Evolutionary conservation across 306 rosid genomes (phyloP), one percentile per base, ranked within the genome.

Genomic region (Astragalus glycyphyllos): DNA sequence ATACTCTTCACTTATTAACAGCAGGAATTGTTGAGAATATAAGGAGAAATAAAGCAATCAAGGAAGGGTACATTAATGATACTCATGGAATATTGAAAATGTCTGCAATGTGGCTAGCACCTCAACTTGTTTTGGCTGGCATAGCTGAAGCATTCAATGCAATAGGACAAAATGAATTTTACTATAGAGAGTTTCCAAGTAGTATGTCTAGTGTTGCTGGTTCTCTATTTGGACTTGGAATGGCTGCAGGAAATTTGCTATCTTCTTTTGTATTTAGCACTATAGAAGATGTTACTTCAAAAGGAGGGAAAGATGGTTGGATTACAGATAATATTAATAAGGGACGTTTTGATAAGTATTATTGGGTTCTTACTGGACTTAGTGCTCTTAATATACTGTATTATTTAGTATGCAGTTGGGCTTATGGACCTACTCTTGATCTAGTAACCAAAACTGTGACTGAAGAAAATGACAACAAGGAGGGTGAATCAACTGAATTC

Each of bases 101-200:
- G 93, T 90, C 96, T 16, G 88, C 88, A 0, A 6, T 75, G 14
- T 90, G 96, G 96, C 85, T 90, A 49, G 42, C 75, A 4, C 89
- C 89, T 29, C 91, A 84, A n/a, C 78, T 82, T 67, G 65, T 68
- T 73, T 47, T 87, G 47, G 77, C 23, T 16, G 96, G 93, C 7
- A 81, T 90, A 14, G 88, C 89, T 9, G 96, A 90, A 76, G 96
- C 91, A 61, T 85, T 84, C 41, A 87, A 82, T 57, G 88, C 73
- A 4, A 79, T 87, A 1, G 96, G 86, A 35, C 93, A 90, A 46
- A 80, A 80, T 10, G 96, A 90, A 69, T 87, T 90, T 70, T 88
- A 84, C 73, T 88, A 90, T 68, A 75, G 86, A 0, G 92, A 88
- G 69, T 86, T 90, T 14, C 97, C 97, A 0, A 81, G 70, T 68